Evolutionary conservation across 2,329 filamentous ascomycete genomes (phyloP).

Genomic region (Hypomyces rosellus): DNA sequence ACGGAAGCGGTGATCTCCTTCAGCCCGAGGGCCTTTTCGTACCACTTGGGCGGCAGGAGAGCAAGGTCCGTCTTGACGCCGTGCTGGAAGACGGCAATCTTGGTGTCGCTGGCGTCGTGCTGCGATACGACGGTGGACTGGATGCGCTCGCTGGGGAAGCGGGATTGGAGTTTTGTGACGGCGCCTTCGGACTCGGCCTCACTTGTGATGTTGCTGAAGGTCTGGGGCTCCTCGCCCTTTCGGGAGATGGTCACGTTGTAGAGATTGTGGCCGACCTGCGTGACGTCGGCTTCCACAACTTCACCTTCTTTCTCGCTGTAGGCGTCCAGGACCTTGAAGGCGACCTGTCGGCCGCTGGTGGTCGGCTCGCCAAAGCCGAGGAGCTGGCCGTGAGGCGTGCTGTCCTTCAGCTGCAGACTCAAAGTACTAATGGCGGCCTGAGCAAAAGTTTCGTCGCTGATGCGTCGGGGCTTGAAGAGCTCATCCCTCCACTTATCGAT

Average conservation of each 20-base stretch:
- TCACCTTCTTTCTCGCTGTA: constrained; percentile 58
- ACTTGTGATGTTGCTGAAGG: constrained; percentile 41
- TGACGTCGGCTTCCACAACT: constrained; percentile 47
- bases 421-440: constrained; percentile 80
- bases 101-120: constrained; percentile 46
- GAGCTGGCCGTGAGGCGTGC: constrained; percentile 22
- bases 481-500: constrained; percentile 82
- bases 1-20: constrained; percentile 79
- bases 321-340: constrained; percentile 53
- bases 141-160: constrained; percentile 75
- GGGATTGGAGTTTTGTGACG: constrained; percentile 37
- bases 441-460: constrained; percentile 68
- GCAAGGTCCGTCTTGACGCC: constrained; percentile 53
- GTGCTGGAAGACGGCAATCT: constrained; percentile 71
- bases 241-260: constrained; percentile 43
- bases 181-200: constrained; percentile 25
- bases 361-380: constrained; percentile 49
- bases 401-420: constrained; percentile 38
- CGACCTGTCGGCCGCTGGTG: constrained; percentile 39
- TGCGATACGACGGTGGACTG: constrained; percentile 69
- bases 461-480: constrained; percentile 60
- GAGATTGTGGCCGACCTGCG: constrained; percentile 41
- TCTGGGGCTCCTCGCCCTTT: constrained; percentile 32
- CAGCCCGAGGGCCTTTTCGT: constrained; percentile 77
- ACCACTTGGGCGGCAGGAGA: constrained; percentile 66